Conservation (phyloP, 768 basidiomycete species). For the Termitomyces sp. region DNA sequence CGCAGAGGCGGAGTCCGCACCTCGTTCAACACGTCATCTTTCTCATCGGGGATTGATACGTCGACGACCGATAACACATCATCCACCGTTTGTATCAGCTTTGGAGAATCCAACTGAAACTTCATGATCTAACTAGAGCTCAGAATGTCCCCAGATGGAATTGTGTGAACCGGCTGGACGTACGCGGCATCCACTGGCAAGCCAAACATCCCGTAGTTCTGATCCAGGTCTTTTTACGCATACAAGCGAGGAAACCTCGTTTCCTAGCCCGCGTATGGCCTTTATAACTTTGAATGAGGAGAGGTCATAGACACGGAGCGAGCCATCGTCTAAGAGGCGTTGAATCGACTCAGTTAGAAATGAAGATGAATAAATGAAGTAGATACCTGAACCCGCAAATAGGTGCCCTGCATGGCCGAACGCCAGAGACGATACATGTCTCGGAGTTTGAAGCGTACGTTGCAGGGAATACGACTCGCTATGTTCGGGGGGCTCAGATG, state of each 20-base stretch:
- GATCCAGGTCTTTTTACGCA: conserved; percentile 37
- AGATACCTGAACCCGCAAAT: conserved; percentile 57
- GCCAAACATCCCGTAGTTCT: conserved; percentile 50
- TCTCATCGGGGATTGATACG: conserved; percentile 34
- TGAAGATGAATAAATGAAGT: background rate
- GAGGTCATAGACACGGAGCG: conserved; percentile 59
- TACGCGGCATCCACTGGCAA: conserved; percentile 62
- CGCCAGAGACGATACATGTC: conserved; percentile 49
- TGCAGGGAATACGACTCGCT: conserved; percentile 16
- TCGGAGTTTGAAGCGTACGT: conserved; percentile 35
- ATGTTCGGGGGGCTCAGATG: conserved; percentile 7
- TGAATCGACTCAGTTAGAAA: background rate
- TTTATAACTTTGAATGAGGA: conserved; percentile 56
- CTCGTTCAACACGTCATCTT: conserved; percentile 65
- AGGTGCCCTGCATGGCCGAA: conserved; percentile 44
- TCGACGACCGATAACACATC: conserved; percentile 46
- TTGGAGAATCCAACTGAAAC: conserved; percentile 39
- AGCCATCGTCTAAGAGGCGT: conserved; percentile 53
- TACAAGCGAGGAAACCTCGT: conserved; percentile 60
- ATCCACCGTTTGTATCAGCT: conserved; percentile 47
- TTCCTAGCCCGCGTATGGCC: conserved; percentile 52
- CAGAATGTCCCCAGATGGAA: background rate
- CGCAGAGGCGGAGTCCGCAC: conserved; percentile 30
- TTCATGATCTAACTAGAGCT: conserved; percentile 30
- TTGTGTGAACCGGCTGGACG: conserved; percentile 10